Percentiles rank a stretch among this genome's conserved stretches.
Evolutionary conservation across 176 grass and related monocot genomes (phyloP).

Genomic region (Neostapfia colusana): DNA sequence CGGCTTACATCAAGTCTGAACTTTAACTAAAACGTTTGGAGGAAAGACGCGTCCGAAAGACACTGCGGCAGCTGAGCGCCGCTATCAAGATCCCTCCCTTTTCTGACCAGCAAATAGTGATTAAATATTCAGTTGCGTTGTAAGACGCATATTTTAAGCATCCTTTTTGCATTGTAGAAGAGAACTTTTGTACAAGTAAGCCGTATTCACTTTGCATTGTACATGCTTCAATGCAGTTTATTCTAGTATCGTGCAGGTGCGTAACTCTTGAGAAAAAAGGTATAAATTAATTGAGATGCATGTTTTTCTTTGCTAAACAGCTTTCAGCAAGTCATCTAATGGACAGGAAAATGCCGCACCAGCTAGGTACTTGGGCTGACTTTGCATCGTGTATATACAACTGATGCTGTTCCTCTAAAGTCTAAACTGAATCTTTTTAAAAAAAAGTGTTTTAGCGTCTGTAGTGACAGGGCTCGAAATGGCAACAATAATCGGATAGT

Average conservation of each 20-base stretch:
- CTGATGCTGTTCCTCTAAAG: background rate
- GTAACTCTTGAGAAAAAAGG: background rate
- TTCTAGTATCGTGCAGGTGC: background rate
- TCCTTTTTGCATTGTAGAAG: no score
- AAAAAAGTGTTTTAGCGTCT: background rate
- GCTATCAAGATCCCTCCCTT: slow-evolving; percentile 12
- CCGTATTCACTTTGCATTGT: no score
- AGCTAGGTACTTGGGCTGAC: slow-evolving; percentile 23
- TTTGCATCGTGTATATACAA: slow-evolving; percentile 41
- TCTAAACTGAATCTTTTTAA: slow-evolving; percentile 28
- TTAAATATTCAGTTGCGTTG: no score
- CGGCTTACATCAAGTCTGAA: background rate
- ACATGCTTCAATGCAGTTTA: background rate
- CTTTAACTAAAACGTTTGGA: background rate
- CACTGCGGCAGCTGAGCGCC: background rate
- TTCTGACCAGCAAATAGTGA: background rate
- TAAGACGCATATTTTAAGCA: no score
- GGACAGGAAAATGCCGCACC: background rate
- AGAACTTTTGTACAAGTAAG: no score
- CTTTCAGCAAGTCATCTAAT: background rate
- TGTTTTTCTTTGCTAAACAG: slow-evolving; percentile 12
- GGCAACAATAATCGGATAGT: slow-evolving; percentile 1
- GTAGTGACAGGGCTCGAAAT: background rate
- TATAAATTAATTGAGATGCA: background rate
- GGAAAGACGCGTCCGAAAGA: background rate